Percentiles rank a stretch among this genome's conserved stretches.
These are phyloP conservation scores for Hericium coralloides DNA, from an alignment of 768 basidiomycete species.

Conservation along the genomic window DNA sequence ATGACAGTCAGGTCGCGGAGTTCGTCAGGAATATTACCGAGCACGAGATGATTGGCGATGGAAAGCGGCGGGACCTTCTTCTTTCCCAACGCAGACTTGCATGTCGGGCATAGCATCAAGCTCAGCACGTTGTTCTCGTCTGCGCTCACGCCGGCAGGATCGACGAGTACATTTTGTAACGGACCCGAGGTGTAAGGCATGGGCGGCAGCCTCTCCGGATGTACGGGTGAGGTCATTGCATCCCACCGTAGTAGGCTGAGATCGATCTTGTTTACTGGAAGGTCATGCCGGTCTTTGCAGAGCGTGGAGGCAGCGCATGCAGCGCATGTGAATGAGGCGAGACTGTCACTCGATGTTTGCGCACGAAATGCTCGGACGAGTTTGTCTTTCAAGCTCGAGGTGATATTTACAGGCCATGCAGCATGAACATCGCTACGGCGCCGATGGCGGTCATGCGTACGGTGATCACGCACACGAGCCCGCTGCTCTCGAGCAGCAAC, in stretches of 20 bases:
- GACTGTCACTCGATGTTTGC: neutral
- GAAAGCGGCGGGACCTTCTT: slow-evolving; percentile 19
- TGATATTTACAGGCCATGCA: neutral
- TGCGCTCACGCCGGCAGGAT: neutral
- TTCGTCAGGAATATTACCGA: slow-evolving; percentile 23
- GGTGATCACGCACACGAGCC: no score
- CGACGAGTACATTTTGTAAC: neutral
- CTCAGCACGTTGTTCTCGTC: neutral
- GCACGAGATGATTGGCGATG: slow-evolving; percentile 23
- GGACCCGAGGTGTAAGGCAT: neutral
- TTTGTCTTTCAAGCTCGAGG: neutral
- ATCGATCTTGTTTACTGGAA: neutral
- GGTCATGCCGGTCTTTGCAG: neutral
- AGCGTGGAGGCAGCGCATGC: neutral
- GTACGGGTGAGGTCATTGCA: neutral
- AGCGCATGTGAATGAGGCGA: neutral
- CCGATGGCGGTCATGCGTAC: no score
- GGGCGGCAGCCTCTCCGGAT: neutral
- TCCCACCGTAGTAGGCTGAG: neutral
- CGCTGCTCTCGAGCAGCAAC: no score
- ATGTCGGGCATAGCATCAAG: slow-evolving; percentile 5
- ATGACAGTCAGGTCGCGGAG: slow-evolving; percentile 26
- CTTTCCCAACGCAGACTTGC: slow-evolving; percentile 8
- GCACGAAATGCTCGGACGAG: neutral
- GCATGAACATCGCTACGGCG: no score